Evolutionary conservation across 305 asterid species (phyloP), one percentile per base, ranked within the genome.

Genomic region (Fraxinus ornus): DNA sequence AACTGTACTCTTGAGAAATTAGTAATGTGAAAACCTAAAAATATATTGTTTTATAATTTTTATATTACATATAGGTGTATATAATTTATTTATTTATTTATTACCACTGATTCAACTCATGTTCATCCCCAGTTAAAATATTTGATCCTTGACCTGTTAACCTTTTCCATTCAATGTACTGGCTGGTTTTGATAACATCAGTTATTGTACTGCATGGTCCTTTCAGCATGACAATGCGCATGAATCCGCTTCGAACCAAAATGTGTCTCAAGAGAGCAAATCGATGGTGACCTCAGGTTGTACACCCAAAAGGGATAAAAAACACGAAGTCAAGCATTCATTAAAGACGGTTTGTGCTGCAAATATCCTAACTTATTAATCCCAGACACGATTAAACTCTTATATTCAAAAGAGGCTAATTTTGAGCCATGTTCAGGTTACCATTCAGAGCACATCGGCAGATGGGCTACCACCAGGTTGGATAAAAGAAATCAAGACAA

Each of bases 391-490:
- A 47, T 13, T 66, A 80, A 72, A 55, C 71, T 22, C 17, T 76
- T 36, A 17, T n/a, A 83, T 83, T 39, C 44, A 19, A 30, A 3
- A 33, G 2, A 19, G 83, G 52, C 28, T 76, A 80, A 70, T 78
- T 64, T 33, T 57, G 60, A 84, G 44, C 77, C 76, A 75, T 75
- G 17, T 82, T 57, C 83, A 88, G 91, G 88, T 37, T 84, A 81
- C 78, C 68, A 78, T 39, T 83, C 70, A 81, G 84, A 80, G 78
- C 21, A 39, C 70, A 68, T 88, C 83, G 62, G 60, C 12, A 13
- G 86, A 83, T 60, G 86, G 72, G 71, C 33, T 83, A 78, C 86
- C 86, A 24, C 57, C 83, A 66, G 93, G 91, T 49, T 90, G 93
- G 93, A 83, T 80, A 72, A 88, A 64, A 81, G 91, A 87, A 80